A percentile compares a stretch with the other conserved stretches of the same genome.
Conservation (phyloP, 257 asterid species). For the Jacaranda mimosifolia region DNA sequence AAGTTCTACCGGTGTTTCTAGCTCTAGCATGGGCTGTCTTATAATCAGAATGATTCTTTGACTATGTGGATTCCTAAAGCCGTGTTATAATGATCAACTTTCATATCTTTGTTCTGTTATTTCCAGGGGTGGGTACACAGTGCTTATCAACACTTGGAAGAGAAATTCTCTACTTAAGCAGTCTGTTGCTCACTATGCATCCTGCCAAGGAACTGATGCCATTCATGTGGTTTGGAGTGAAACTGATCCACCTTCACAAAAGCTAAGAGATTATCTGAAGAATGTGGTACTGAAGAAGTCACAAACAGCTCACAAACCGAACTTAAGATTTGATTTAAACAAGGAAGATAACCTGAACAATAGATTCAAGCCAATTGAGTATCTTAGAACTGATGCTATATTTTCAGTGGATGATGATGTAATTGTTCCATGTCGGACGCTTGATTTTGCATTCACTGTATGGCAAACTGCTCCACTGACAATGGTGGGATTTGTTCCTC, state of each 20-base stretch:
- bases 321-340: conserved; percentile 64
- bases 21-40: conserved; percentile 3
- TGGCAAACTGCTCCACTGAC: conserved; percentile 72
- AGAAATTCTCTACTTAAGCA: conserved; percentile 66
- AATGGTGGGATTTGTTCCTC: conserved; percentile 80
- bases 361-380: conserved; percentile 65
- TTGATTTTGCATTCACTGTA: conserved; percentile 66
- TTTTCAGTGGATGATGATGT: conserved; percentile 77
- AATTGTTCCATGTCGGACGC: conserved; percentile 62
- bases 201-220: conserved; percentile 66
- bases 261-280: conserved; percentile 49
- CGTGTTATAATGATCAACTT: neutral
- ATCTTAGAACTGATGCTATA: conserved; percentile 66
- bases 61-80: neutral
- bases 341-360: conserved; percentile 67
- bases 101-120: neutral
- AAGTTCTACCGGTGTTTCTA: neutral
- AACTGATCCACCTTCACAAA: conserved; percentile 55
- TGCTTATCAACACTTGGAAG: conserved; percentile 75
- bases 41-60: neutral
- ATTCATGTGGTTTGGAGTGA: conserved; percentile 72
- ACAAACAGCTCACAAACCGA: conserved; percentile 54
- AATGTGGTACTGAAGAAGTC: conserved; percentile 52
- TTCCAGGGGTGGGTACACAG: conserved; percentile 68
- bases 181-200: conserved; percentile 74